These are phyloP conservation scores for Phylloporus sp. DNA, from an alignment of 768 basidiomycete genomes.

Conservation along the genomic window DNA sequence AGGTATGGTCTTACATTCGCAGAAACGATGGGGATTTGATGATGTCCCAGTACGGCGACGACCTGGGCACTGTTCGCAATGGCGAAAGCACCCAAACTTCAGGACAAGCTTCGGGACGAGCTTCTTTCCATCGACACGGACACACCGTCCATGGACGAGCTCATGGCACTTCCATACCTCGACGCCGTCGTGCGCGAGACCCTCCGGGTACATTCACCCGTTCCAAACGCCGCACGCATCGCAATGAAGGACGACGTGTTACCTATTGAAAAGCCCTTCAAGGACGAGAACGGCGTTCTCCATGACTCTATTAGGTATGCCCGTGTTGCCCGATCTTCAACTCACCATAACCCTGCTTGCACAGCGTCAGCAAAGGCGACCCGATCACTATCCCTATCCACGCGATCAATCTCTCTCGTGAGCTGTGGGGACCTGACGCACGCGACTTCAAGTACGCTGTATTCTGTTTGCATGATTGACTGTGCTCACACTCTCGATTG, in stretches of 20 bases:
- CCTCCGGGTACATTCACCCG: slow-evolving; percentile 47
- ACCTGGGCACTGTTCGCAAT: background rate
- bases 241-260: slow-evolving; percentile 52
- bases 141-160: slow-evolving; percentile 64
- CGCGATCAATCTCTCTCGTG: background rate
- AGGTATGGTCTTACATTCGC: background rate
- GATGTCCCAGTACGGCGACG: background rate
- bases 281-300: background rate
- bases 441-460: background rate
- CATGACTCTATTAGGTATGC: background rate
- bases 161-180: slow-evolving; percentile 63
- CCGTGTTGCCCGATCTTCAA: background rate
- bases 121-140: slow-evolving; percentile 47
- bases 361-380: background rate
- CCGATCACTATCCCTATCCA: background rate
- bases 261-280: slow-evolving; percentile 26
- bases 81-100: background rate
- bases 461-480: background rate
- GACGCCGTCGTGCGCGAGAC: slow-evolving; percentile 65
- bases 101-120: background rate
- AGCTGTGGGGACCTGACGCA: background rate
- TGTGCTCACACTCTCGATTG: background rate
- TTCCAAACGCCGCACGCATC: slow-evolving; percentile 40
- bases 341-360: background rate
- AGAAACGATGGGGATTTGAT: background rate